Evolutionary conservation across 2,329 filamentous ascomycete species (phyloP).

Genomic region (Macrophomina pseudophaseolina): DNA sequence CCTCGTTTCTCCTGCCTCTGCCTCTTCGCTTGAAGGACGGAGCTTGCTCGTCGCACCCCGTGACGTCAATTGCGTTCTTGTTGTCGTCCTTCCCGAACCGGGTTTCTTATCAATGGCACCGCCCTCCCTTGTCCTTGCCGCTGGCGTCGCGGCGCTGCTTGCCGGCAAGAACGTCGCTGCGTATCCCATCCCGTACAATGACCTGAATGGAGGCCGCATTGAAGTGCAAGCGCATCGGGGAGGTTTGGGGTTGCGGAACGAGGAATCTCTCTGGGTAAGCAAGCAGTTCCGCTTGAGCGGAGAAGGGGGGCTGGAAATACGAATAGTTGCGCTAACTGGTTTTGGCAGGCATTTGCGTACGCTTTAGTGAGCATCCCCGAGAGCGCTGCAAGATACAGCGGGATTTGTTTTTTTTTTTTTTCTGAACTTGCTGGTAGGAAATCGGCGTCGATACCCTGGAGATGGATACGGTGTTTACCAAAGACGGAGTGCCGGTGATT

Average conservation of each 20-base stretch:
- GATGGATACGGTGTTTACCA: conserved; percentile 36
- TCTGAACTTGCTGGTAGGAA: conserved; percentile 20
- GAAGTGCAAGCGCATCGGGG: conserved; percentile 35
- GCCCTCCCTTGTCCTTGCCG: not conserved
- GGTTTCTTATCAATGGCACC: not conserved
- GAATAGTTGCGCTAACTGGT: not conserved
- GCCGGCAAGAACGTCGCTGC: not conserved
- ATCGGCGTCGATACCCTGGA: conserved; percentile 33
- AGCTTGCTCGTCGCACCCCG: too few relatives aligned
- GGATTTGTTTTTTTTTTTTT: too few relatives aligned
- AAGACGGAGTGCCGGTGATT: conserved; percentile 34
- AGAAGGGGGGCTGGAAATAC: not conserved
- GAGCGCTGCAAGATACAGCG: not conserved
- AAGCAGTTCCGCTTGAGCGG: not conserved
- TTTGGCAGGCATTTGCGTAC: conserved; percentile 31
- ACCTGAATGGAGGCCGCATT: conserved; percentile 11
- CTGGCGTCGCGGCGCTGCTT: not conserved
- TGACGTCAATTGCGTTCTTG: not conserved
- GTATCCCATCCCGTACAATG: not conserved
- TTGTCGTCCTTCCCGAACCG: not conserved
- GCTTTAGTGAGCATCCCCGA: conserved; percentile 26
- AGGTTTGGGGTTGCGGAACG: conserved; percentile 30
- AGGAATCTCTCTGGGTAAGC: conserved; percentile 30
- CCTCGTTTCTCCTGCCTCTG: not conserved
- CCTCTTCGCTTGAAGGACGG: not conserved